Base-by-base conservation (phyloP, 2,329 filamentous ascomycete genomes). In the Orbilia ellipsospora region DNA sequence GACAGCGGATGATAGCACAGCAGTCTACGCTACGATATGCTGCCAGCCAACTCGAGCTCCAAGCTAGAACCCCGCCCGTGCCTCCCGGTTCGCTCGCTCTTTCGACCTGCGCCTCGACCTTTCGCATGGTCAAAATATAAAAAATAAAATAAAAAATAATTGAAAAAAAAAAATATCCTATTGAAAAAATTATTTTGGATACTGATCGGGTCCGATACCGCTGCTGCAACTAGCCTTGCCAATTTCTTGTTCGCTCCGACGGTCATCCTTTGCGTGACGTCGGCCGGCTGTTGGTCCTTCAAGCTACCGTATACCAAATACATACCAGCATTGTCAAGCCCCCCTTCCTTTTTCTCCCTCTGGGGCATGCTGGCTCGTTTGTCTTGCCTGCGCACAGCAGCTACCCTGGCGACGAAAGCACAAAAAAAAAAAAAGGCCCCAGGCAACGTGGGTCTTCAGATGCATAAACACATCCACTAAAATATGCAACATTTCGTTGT, bases 401-500 rank as follows among this genome's bases (percentile, higher is more conserved):
- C 68, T 74, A 67, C 70, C 63, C 63, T 68, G 64, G 61, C 69
- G 56, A 60, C 59, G 52, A 67, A 62, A 51, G 20, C 3, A 28
- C 3, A 31, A 31, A 31, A 31, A 31, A 31, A 31, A 31, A 31
- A 31, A 31, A 31, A 31, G 7, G 13, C 26, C 64, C 63, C 72
- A 68, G 64, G 56, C 72, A 64, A 67, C 62, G 62, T 63, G 62
- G 72, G 64, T 75, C 63, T 51, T 40, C 42, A 31, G 28, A 45
- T 75, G 72, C 72, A 75, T 75, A 75, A 75, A 63, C 64, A 75
- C 72, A 69, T 59, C 64, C 64, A 45, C 72, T 75, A 75, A 74
- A 75, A 75, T 75, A 75, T 75, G 72, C 72, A 75, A 75, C 72
- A 75, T 75, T 18, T 75, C 55, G 72, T 75, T 75, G 72, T 75